Evolutionary conservation across 2,329 filamentous ascomycete species (phyloP).

Genomic region (Colletotrichum sp.): DNA sequence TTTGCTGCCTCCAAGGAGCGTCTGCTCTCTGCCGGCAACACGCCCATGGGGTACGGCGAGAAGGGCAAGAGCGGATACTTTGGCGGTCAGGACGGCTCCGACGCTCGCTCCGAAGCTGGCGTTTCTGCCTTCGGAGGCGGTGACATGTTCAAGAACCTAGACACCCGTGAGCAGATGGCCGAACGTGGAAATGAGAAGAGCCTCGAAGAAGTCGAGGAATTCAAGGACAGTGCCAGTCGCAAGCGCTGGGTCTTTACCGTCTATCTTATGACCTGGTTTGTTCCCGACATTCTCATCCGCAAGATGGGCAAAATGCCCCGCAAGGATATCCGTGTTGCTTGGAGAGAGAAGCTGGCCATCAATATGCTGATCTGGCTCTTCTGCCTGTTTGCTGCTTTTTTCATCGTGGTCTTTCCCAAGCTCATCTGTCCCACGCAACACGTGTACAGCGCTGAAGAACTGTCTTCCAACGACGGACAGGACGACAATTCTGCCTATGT

Average conservation of each 20-base stretch:
- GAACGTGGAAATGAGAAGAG: constrained; percentile 93
- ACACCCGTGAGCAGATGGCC: constrained; percentile 92
- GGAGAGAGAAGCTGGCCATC: constrained; percentile 97
- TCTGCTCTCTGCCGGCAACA: constrained; percentile 55
- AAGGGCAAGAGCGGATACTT: constrained; percentile 83
- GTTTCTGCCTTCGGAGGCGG: constrained; percentile 89
- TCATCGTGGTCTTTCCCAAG: constrained; percentile 86
- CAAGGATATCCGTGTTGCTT: constrained; percentile 90
- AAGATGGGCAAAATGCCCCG: constrained; percentile 83
- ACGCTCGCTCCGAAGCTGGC: constrained; percentile 89
- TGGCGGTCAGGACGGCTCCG: constrained; percentile 73
- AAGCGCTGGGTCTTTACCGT: constrained; percentile 91
- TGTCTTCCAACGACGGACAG: constrained; percentile 77
- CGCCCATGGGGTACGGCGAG: constrained; percentile 72
- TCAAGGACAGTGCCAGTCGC: constrained; percentile 76
- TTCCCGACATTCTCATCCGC: constrained; percentile 84
- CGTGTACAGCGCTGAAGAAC: constrained; percentile 81
- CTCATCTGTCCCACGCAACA: constrained; percentile 92
- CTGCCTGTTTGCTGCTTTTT: constrained; percentile 80
- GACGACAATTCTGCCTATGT: constrained; percentile 68
- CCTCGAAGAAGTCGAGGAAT: constrained; percentile 88
- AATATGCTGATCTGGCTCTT: constrained; percentile 95
- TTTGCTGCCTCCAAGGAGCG: constrained; percentile 70
- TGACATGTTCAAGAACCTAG: constrained; percentile 98
- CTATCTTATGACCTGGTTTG: constrained; percentile 82